Conservation (phyloP, 306 rosid genomes). For the Rosa lucieae region DNA sequence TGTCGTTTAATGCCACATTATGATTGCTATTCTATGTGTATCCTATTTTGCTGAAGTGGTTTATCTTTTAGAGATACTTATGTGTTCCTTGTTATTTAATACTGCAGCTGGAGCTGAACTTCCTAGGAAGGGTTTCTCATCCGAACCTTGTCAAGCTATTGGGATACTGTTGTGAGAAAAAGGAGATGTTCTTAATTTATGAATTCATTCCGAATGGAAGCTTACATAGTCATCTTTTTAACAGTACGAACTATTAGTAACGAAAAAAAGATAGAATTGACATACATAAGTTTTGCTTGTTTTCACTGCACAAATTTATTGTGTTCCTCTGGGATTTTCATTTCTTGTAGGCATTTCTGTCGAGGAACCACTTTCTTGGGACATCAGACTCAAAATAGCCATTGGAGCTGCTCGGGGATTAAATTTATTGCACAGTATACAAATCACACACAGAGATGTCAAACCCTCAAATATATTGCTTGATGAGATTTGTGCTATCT, state of each 20-base stretch:
- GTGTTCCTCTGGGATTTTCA: slow-evolving; percentile 5
- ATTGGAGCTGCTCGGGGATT: slow-evolving; percentile 83
- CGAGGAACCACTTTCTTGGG: slow-evolving; percentile 64
- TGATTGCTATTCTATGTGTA: background rate
- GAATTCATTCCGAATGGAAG: slow-evolving; percentile 77
- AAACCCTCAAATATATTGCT: slow-evolving; percentile 85
- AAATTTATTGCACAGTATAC: slow-evolving; percentile 65
- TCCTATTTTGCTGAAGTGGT: background rate
- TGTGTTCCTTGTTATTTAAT: slow-evolving; percentile 17
- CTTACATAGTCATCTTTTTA: background rate
- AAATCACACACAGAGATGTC: slow-evolving; percentile 77
- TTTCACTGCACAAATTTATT: background rate
- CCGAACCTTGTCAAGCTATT: slow-evolving; percentile 79
- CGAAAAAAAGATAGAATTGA: background rate
- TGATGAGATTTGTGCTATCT: slow-evolving; percentile 50
- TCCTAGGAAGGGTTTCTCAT: slow-evolving; percentile 73
- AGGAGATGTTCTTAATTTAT: slow-evolving; percentile 71
- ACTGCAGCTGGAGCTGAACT: slow-evolving; percentile 70
- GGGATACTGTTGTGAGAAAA: slow-evolving; percentile 67
- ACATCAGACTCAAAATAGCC: slow-evolving; percentile 61
- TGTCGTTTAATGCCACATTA: background rate
- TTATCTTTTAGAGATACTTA: background rate
- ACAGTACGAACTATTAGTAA: background rate
- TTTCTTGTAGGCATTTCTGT: slow-evolving; percentile 42
- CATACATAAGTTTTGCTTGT: background rate